Percentiles rank a stretch among this genome's conserved stretches.
These are phyloP conservation scores for Lactarius sp. DNA, from an alignment of 768 basidiomycete species.

Conservation along the genomic window DNA sequence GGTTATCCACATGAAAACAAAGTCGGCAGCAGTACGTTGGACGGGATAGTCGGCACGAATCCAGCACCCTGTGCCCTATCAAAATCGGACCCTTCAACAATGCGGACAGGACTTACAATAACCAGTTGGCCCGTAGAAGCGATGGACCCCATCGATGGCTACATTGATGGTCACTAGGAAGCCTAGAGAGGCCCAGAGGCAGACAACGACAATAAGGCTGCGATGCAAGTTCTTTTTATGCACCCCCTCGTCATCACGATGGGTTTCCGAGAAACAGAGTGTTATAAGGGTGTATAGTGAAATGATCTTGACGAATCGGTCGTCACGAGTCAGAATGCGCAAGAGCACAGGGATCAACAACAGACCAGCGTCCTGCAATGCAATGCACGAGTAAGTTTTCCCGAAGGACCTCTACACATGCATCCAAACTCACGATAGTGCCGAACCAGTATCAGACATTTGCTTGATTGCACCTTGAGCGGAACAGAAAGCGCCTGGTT, in stretches of 20 bases:
- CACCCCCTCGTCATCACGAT: not conserved
- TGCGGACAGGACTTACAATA: too few relatives aligned
- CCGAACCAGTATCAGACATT: constrained; percentile 12
- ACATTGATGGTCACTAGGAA: constrained; percentile 38
- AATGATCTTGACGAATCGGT: constrained; percentile 30
- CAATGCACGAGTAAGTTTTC: not conserved
- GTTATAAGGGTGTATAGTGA: constrained; percentile 38
- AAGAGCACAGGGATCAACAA: not conserved
- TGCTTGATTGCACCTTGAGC: constrained; percentile 19
- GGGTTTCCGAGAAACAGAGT: constrained; percentile 31
- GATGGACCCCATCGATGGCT: constrained; percentile 29
- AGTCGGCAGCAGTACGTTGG: too few relatives aligned
- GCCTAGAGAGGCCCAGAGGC: constrained; percentile 39
- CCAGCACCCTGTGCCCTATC: too few relatives aligned
- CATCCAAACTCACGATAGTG: constrained; percentile 13
- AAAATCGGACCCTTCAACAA: too few relatives aligned
- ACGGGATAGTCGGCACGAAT: too few relatives aligned
- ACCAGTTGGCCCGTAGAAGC: constrained; percentile 42
- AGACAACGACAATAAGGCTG: constrained; percentile 26
- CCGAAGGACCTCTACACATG: not conserved
- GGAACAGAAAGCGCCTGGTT: constrained; percentile 9
- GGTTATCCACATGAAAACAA: too few relatives aligned
- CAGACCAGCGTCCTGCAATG: constrained; percentile 10
- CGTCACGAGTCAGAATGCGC: not conserved
- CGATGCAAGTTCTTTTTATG: not conserved